Base-by-base conservation (phyloP, 306 rosid species). In the Acacia crassicarpa region DNA sequence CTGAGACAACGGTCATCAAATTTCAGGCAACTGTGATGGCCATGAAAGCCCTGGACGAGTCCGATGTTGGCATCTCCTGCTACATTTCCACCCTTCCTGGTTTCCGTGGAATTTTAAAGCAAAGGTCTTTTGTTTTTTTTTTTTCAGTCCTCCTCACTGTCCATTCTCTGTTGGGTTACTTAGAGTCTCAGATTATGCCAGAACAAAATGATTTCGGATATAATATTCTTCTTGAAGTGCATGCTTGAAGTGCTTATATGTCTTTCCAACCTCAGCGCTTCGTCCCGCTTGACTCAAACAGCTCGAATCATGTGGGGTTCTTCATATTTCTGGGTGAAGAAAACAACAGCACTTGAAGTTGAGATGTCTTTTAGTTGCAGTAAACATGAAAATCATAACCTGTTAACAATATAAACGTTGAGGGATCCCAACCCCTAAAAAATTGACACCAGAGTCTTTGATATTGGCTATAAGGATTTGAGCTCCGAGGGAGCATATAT, bases 1-100 rank as follows among this genome's bases (percentile, higher is more conserved):
- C 65, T 0, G 40, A 30, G 20, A 71, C 56, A 71, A 23, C 75
- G 22, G 58, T 45, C 53, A 45, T 61, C 14, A 51, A 62, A 62
- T 38, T 73, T 15, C 51, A 74, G 9, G 67, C 79, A 75, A 58
- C 48, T 30, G 70, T 33, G 16, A 80, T 82, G 87, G 83, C 90
- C 46, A 81, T 70, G 84, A 93, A 93, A 79, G 69, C 97, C 32
- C 65, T 89, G 0, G 90, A 82, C 19, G 99, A 93, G 85, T 27
- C 89, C 61, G 92, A 93, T 79, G 98, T 95, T 20, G 99, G 99
- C 46, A 91, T 95, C 72, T 74, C 76, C 89, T 87, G 94, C 88
- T 91, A 88, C 87, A 92, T 93, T 81, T 95, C 99, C 43, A 76
- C 80, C 74, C 93, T 95, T 45, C 93, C 98, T 74, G 98, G 99